Evolutionary conservation across 768 basidiomycete genomes (phyloP), one percentile per base, ranked within the genome.

Genomic region (Leccinum subtestaceum): DNA sequence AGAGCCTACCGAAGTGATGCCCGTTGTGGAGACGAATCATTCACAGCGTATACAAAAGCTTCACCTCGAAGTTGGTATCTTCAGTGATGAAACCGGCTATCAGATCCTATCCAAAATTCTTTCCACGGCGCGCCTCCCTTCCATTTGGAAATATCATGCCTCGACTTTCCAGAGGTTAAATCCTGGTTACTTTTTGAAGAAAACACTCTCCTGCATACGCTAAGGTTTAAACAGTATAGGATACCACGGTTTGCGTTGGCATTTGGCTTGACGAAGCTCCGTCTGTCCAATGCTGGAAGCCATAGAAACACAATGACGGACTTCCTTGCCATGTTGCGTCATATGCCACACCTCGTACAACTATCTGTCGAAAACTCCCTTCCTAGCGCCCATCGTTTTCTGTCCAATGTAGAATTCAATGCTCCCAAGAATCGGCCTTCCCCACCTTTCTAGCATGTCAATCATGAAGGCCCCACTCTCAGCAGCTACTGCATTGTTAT

Each of bases 101-200:
- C 40, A 19, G 40, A 11, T 43, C 10, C n/a, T 43, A 2, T 43
- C 40, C n/a, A 19, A 19, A 11, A 2, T 19, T 43, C 5, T 43
- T 43, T 43, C 8, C 43, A 11, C n/a, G 10, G 31, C 10, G 31
- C 10, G 6, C 10, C n/a, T 19, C 10, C 17, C 43, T 43, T 43
- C 23, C 0, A 5, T 19, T 11, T 19, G 17, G 43, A 43, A 19
- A 0, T 19, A 19, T 43, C 43, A 19, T 2, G 10, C 2, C 0
- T 43, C n/a, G 0, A 5, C n/a, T 5, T 43, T 0, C 43, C n/a
- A 19, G 0, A 10, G 2, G 2, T 10, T 1, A n/a, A 2, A 2
- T 40, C 38, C 4, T 40, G n/a, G 43, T 43, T 43, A 2, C n/a
- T 19, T 19, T 11, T 19, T 5, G 43, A 19, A 19, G n/a, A 11